These are phyloP conservation scores for Gloeophyllum trabeum DNA, from an alignment of 768 basidiomycete species.

Conservation along the genomic window DNA sequence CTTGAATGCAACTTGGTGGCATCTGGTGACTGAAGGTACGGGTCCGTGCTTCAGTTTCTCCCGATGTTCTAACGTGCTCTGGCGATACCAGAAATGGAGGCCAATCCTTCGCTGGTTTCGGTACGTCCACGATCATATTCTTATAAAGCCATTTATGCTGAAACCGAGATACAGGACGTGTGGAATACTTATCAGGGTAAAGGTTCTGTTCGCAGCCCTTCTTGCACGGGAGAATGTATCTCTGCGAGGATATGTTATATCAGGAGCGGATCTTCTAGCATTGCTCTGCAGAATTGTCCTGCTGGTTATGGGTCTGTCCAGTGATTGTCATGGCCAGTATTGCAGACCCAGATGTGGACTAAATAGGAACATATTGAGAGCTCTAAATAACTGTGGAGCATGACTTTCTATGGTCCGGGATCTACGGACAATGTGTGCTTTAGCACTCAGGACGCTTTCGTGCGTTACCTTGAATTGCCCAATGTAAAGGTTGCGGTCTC, in stretches of 20 bases:
- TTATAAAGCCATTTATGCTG: neutral
- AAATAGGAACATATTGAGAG: no score
- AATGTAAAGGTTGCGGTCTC: no score
- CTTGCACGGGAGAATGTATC: slow-evolving; percentile 54
- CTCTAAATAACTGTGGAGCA: no score
- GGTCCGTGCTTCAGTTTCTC: slow-evolving; percentile 1
- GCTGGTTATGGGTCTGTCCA: slow-evolving; percentile 59
- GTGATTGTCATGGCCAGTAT: no score
- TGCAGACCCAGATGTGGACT: no score
- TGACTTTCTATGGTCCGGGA: no score
- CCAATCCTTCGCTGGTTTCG: slow-evolving; percentile 41
- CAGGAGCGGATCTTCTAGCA: slow-evolving; percentile 56
- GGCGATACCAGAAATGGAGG: slow-evolving; percentile 41
- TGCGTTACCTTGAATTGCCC: no score
- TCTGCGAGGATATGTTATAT: slow-evolving; percentile 68
- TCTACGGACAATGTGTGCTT: no score
- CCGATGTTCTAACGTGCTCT: neutral
- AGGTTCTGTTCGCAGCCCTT: slow-evolving; percentile 35
- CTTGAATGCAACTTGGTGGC: slow-evolving; percentile 79
- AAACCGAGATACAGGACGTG: slow-evolving; percentile 21
- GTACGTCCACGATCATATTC: neutral
- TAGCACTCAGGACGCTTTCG: no score
- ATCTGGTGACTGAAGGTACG: slow-evolving; percentile 62
- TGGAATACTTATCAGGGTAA: slow-evolving; percentile 71
- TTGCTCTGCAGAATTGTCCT: slow-evolving; percentile 50